Evolutionary conservation across 257 asterid genomes (phyloP).

Genomic region (Verbena officinalis): DNA sequence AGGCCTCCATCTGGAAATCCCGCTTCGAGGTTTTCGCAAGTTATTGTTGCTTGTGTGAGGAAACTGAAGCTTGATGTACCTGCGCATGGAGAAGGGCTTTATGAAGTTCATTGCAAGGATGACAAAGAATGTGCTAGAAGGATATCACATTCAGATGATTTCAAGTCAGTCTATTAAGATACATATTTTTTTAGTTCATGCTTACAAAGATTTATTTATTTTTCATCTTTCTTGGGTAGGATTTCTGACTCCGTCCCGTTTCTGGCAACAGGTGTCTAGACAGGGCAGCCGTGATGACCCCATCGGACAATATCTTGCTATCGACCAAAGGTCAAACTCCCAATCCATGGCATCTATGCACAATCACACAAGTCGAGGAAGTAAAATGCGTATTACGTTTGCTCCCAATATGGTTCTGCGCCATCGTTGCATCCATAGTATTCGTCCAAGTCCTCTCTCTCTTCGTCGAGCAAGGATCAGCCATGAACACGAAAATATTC

Average conservation of each 20-base stretch:
- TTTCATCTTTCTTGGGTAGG: too few relatives aligned
- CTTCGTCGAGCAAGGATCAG: slow-evolving; percentile 83
- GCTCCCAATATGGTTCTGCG: slow-evolving; percentile 85
- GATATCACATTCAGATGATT: slow-evolving; percentile 59
- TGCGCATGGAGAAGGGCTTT: slow-evolving; percentile 54
- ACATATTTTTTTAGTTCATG: background rate
- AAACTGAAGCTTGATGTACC: slow-evolving; percentile 50
- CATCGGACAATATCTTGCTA: slow-evolving; percentile 47
- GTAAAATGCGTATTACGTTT: slow-evolving; percentile 73
- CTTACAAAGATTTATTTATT: too few relatives aligned
- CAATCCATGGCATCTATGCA: slow-evolving; percentile 73
- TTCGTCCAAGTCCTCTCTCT: slow-evolving; percentile 82
- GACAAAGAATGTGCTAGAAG: slow-evolving; percentile 48
- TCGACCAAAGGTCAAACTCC: slow-evolving; percentile 51
- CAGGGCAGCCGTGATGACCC: slow-evolving; percentile 63
- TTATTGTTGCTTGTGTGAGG: slow-evolving; percentile 65
- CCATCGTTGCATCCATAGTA: slow-evolving; percentile 67
- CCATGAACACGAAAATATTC: slow-evolving; percentile 61
- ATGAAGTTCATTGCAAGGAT: slow-evolving; percentile 45
- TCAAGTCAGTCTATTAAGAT: slow-evolving; percentile 48
- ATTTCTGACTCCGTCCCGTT: background rate
- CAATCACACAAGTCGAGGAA: slow-evolving; percentile 85
- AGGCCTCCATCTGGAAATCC: slow-evolving; percentile 78
- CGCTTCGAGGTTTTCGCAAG: slow-evolving; percentile 64
- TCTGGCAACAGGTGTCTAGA: slow-evolving; percentile 64